Percentiles rank a stretch among this genome's conserved stretches.
Evolutionary conservation across 345 rosid species (phyloP).

Genomic region (Syzygium jambos): DNA sequence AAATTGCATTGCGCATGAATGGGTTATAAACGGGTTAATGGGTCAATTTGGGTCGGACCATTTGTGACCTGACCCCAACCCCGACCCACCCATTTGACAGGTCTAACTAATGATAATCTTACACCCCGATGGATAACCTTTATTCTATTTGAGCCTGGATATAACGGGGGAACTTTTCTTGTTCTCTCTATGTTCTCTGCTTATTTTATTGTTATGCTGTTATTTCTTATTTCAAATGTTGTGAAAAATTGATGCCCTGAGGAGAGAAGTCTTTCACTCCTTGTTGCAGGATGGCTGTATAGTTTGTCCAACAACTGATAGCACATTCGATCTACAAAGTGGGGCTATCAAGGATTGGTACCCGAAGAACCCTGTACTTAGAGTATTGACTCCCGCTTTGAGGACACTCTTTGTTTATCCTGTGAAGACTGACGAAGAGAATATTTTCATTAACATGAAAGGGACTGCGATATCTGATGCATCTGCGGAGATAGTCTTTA

Average conservation of each 20-base stretch:
- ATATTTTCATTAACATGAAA: constrained; percentile 59
- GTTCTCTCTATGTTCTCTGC: neutral
- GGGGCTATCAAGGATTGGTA: constrained; percentile 88
- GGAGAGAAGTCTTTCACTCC: neutral
- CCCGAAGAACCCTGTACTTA: constrained; percentile 83
- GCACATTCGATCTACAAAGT: constrained; percentile 68
- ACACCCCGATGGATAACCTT: neutral
- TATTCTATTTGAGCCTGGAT: neutral
- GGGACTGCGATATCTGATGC: constrained; percentile 41
- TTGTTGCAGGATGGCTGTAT: constrained; percentile 73
- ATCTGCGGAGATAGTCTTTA: constrained; percentile 81
- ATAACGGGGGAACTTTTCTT: neutral
- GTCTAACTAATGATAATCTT: neutral
- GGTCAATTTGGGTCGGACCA: too few species aligned
- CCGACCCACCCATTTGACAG: too few species aligned
- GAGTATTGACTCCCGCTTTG: constrained; percentile 78
- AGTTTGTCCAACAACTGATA: constrained; percentile 87
- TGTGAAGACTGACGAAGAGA: constrained; percentile 64
- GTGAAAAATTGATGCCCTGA: neutral
- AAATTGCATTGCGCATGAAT: too few species aligned
- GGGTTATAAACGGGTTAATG: too few species aligned
- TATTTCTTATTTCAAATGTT: neutral
- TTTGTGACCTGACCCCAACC: too few species aligned
- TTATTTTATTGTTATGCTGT: neutral
- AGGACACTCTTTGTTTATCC: constrained; percentile 62